Conservation (phyloP, 2,329 filamentous ascomycete species). For the Aspergillus sp. region DNA sequence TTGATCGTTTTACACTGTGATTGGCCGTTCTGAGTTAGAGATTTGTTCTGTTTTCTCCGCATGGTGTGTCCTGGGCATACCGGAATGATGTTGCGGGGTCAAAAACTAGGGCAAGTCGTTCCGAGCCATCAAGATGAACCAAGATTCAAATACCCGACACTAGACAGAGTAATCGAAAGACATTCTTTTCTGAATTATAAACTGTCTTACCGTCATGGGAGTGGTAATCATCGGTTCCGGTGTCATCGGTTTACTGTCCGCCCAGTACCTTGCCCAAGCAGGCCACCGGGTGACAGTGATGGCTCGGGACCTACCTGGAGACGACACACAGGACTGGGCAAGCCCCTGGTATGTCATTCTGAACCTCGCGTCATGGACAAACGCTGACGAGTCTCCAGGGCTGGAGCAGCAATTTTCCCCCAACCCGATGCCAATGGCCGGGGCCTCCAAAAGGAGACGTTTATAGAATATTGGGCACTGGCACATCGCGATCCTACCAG, state of each 20-base stretch:
- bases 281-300: conserved; percentile 20
- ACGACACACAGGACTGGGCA: conserved; percentile 18
- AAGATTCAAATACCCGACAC: neutral
- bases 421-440: conserved; percentile 13
- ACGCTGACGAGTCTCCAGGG: conserved; percentile 6
- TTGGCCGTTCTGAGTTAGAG: no score
- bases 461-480: conserved; percentile 21
- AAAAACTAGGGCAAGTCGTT: neutral
- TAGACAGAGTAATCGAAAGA: neutral
- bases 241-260: conserved; percentile 15
- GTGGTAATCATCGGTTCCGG: conserved; percentile 13
- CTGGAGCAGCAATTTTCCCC: conserved; percentile 15
- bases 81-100: no score
- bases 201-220: neutral
- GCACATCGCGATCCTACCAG: conserved; percentile 21
- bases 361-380: neutral
- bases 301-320: conserved; percentile 20
- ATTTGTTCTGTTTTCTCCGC: no score
- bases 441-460: conserved; percentile 15
- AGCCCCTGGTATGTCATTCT: conserved; percentile 19
- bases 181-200: neutral
- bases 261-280: conserved; percentile 14
- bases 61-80: no score
- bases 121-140: neutral
- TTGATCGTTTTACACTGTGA: no score